Evolutionary conservation across 208 protist genomes (phyloP), one percentile per base, ranked within the genome.

Genomic region (Trichomonas tenax): DNA sequence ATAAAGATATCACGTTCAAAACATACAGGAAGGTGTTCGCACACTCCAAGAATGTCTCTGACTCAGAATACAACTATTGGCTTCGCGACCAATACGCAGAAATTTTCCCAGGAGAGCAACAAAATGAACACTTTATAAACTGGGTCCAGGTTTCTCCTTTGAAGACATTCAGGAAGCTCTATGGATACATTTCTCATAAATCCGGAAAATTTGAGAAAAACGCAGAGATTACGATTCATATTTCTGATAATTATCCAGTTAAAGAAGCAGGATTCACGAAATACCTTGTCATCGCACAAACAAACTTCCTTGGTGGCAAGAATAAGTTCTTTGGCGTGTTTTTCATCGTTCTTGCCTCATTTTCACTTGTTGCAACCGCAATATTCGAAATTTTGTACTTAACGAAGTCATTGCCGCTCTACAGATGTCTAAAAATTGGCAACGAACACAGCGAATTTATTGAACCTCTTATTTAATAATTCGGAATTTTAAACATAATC

Each of bases 41-140:
- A n/a, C 58, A 72, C 4, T 72, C 58, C 2, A 72, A n/a, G 58
- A 48, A 93, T 21, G 40, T 48, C 8, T 9, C 86, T 38, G 51
- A 93, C 17, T 6, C 40, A 38, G n/a, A 34, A 51, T 51, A 51
- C 8, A 93, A 51, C 31, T 17, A 93, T 38, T 34, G 26, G 26
- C 11, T 34, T 34, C 44, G 17, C 51, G n/a, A 44, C 9, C 9
- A 48, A 3, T 10, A 58, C 6, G 2, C 86, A 8, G 10, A 8
- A 34, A 51, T 51, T 4, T 93, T 93, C n/a, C 86, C 86, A 51
- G 44, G 44, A 11, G 86, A 51, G 46, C 86, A 93, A 93, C 95
- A 97, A 81, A 98, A 99, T 97, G 98, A 99, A 96, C 98, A 99
- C 97, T 98, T 99, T 46, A 99, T 99, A 96, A 99, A 99, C 84